phyloP scores from a whole-genome alignment of 306 rosid genomes.

The Abrus precatorius region DNA sequence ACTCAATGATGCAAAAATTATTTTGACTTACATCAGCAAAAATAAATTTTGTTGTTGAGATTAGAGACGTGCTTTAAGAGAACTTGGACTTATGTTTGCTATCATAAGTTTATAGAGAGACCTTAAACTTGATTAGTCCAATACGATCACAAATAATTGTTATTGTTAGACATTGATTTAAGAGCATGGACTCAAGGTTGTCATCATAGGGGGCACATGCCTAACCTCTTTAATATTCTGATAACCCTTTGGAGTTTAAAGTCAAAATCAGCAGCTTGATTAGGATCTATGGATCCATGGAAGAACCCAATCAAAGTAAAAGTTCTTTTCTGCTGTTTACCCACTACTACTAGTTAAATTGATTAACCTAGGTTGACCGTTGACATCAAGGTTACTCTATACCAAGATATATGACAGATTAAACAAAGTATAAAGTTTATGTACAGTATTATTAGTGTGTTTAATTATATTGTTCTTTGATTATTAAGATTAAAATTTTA shows the following conservation, averaged over 20 bases:
- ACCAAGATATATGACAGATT: neutral
- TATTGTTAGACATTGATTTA: neutral
- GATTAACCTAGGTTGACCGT: neutral
- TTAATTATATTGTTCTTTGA: too few relatives aligned
- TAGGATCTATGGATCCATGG: neutral
- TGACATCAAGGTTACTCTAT: neutral
- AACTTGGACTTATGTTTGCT: neutral
- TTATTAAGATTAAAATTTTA: too few relatives aligned
- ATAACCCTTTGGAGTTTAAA: neutral
- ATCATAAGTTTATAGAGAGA: neutral
- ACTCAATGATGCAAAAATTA: too few relatives aligned
- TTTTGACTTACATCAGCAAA: too few relatives aligned
- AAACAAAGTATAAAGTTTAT: too few relatives aligned
- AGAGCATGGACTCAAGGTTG: neutral
- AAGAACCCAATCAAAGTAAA: neutral
- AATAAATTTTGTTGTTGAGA: neutral
- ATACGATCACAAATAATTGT: neutral
- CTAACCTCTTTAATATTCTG: constrained; percentile 6
- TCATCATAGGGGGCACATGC: neutral
- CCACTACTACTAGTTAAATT: neutral
- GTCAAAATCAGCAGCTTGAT: neutral
- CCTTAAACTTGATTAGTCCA: neutral
- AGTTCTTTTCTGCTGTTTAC: neutral
- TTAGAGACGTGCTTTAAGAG: neutral
- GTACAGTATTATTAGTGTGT: too few relatives aligned